Percentiles rank a stretch among this genome's conserved stretches.
Conservation (phyloP, 768 basidiomycete genomes). For the Pulveroboletus sp. region DNA sequence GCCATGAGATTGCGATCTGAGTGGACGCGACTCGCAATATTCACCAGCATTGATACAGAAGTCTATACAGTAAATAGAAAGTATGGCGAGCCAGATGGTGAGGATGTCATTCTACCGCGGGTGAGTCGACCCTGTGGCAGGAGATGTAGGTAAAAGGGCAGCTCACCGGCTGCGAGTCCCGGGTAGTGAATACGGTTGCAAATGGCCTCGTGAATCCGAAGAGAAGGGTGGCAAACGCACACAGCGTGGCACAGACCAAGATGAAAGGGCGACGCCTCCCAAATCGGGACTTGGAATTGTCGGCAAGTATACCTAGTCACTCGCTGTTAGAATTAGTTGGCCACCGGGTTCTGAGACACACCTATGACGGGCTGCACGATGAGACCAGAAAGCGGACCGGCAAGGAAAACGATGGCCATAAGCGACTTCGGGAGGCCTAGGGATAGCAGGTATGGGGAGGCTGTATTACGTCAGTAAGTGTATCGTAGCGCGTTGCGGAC, state of each 20-base stretch:
- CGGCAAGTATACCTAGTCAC: conserved; percentile 58
- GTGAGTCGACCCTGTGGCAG: not conserved
- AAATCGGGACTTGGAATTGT: conserved; percentile 76
- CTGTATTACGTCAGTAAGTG: conserved; percentile 28
- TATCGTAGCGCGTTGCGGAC: not conserved
- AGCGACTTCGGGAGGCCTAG: conserved; percentile 81
- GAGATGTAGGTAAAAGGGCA: not conserved
- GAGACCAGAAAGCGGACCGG: conserved; percentile 86
- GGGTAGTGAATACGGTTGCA: conserved; percentile 42
- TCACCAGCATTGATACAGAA: conserved; percentile 57
- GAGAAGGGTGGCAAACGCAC: conserved; percentile 68
- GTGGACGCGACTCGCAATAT: not conserved
- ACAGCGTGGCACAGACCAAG: conserved; percentile 61
- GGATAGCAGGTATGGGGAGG: conserved; percentile 86
- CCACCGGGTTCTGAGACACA: conserved; percentile 17
- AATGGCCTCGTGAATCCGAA: conserved; percentile 78
- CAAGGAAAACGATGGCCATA: conserved; percentile 89
- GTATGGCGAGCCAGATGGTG: conserved; percentile 74
- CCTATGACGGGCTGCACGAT: conserved; percentile 90
- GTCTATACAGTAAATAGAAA: conserved; percentile 64
- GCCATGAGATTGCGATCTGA: not conserved
- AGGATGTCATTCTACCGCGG: conserved; percentile 50
- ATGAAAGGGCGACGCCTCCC: conserved; percentile 88
- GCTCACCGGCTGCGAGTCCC: conserved; percentile 33
- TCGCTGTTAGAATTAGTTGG: not conserved